A percentile compares a stretch with the other conserved stretches of the same genome.
phyloP scores from a whole-genome alignment of 2,329 filamentous ascomycete genomes.

The Catunica adiposa region DNA sequence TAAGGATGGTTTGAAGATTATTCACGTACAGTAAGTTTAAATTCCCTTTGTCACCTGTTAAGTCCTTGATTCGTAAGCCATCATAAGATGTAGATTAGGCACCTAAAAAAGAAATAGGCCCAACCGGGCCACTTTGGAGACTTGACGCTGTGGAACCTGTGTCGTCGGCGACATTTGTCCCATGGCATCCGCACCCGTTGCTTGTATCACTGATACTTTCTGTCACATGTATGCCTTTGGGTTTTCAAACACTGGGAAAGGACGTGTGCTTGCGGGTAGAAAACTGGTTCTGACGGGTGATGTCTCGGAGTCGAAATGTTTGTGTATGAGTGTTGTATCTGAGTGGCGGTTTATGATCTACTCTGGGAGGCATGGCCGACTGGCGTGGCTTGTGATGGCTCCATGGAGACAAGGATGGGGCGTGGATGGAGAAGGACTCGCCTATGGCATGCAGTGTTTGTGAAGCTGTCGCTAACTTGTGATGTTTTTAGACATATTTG shows the following conservation, averaged over 20 bases:
- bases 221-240: neutral
- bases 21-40: slow-evolving; percentile 61
- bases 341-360: neutral
- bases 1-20: slow-evolving; percentile 67
- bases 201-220: neutral
- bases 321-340: neutral
- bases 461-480: slow-evolving; percentile 12
- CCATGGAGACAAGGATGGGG: neutral
- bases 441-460: slow-evolving; percentile 14
- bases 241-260: neutral
- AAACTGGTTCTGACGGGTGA: neutral
- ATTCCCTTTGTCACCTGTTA: no score
- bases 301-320: slow-evolving; percentile 2
- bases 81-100: neutral
- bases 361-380: neutral
- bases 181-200: neutral
- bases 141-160: neutral
- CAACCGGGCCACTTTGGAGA: neutral
- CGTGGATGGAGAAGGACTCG: neutral
- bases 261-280: neutral
- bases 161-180: neutral
- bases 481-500: slow-evolving; percentile 55
- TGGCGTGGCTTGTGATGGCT: neutral
- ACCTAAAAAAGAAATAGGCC: neutral
- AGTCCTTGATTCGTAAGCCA: no score